Evolutionary conservation across 495 filamentous ascomycete species (phyloP).

Genomic region (Aspergillus bertholletiae): DNA sequence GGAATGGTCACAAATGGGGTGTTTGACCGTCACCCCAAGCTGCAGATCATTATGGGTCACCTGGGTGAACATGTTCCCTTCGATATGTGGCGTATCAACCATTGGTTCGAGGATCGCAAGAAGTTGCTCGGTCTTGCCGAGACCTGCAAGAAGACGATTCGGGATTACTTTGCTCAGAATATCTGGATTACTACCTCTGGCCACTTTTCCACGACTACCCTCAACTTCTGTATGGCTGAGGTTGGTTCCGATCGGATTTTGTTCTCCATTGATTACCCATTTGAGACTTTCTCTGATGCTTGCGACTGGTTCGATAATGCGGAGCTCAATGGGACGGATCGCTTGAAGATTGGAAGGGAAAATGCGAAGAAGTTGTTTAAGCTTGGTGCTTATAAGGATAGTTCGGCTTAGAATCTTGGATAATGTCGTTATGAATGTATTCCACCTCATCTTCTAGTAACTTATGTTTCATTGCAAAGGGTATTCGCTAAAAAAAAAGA

Average conservation of each 20-base stretch:
- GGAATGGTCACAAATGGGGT: conserved; percentile 53
- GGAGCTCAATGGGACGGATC: conserved; percentile 39
- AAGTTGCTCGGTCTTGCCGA: conserved; percentile 38
- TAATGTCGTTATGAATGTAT: background rate
- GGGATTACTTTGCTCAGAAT: conserved; percentile 56
- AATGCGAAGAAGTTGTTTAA: conserved; percentile 55
- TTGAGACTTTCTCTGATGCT: conserved; percentile 50
- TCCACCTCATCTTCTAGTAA: no score
- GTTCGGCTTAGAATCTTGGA: conserved; percentile 19
- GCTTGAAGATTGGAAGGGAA: conserved; percentile 47
- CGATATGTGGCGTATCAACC: conserved; percentile 58
- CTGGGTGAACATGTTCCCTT: conserved; percentile 64
- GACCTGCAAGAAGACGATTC: conserved; percentile 50
- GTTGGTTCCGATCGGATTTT: conserved; percentile 42
- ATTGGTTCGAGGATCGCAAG: conserved; percentile 53
- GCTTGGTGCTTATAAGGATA: conserved; percentile 42
- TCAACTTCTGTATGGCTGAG: conserved; percentile 48
- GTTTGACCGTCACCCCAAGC: conserved; percentile 45
- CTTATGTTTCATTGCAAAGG: no score
- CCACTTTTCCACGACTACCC: conserved; percentile 53
- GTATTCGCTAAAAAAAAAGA: no score
- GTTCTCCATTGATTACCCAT: conserved; percentile 52
- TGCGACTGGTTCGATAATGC: conserved; percentile 54
- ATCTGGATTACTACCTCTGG: conserved; percentile 65
- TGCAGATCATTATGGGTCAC: conserved; percentile 65